These are phyloP conservation scores for Brasenia schreberi DNA, from an alignment of 164 flowering plant genomes.

Conservation along the genomic window DNA sequence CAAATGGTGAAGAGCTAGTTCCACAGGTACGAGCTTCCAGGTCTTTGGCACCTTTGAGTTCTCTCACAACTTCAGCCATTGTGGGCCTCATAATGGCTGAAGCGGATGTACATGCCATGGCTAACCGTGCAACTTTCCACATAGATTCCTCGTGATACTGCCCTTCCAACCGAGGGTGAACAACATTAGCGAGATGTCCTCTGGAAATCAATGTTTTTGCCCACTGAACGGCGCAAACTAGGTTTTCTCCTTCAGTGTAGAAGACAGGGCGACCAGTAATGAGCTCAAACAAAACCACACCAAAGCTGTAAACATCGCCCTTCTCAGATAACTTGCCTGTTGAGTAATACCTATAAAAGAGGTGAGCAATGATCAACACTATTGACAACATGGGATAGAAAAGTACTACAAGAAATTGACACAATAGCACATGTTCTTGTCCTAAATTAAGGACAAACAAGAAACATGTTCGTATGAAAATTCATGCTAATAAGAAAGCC, in stretches of 20 bases:
- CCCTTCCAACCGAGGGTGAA: background rate
- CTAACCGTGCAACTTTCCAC: background rate
- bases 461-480: background rate
- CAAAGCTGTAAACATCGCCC: constrained; percentile 4
- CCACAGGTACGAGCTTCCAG: background rate
- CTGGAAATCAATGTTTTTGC: background rate
- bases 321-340: background rate
- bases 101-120: background rate
- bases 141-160: background rate
- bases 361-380: background rate
- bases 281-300: constrained; percentile 2
- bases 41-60: background rate
- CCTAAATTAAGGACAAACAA: background rate
- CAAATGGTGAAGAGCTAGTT: background rate
- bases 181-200: background rate
- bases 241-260: background rate
- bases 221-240: background rate
- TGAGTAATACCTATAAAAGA: background rate
- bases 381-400: background rate
- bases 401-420: background rate
- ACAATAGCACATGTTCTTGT: background rate
- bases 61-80: background rate
- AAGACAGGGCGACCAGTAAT: background rate
- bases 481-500: background rate
- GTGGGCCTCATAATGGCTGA: background rate